phyloP scores from a whole-genome alignment of 306 rosid species.

The Senna tora region DNA sequence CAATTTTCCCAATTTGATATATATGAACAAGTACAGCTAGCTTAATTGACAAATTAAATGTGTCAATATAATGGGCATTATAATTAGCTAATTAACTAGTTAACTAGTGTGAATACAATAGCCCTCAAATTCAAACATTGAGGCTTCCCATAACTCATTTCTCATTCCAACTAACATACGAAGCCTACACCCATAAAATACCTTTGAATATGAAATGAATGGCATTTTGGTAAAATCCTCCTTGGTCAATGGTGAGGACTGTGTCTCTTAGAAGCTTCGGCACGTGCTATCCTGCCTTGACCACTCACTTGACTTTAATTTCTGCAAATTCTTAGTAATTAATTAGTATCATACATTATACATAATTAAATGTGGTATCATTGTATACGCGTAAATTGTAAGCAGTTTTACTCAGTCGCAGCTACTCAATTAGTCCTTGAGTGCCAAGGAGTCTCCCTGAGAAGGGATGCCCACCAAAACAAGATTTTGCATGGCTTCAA shows the following conservation, averaged over 20 bases:
- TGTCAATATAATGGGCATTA: not conserved
- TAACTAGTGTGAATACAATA: not conserved
- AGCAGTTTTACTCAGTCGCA: too few species aligned
- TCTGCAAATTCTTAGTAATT: too few species aligned
- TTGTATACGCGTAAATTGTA: too few species aligned
- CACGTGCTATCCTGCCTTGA: constrained; percentile 53
- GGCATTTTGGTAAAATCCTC: not conserved
- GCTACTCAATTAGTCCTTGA: too few species aligned
- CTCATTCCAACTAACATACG: not conserved
- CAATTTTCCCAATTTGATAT: constrained; percentile 13
- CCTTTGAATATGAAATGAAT: too few species aligned
- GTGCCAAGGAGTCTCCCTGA: too few species aligned
- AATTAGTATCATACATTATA: too few species aligned
- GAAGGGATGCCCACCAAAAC: too few species aligned
- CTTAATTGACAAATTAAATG: not conserved
- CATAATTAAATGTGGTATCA: too few species aligned
- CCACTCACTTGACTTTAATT: too few species aligned
- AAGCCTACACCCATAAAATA: too few species aligned
- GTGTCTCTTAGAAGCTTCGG: constrained; percentile 45
- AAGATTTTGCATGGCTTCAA: too few species aligned
- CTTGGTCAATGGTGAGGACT: not conserved
- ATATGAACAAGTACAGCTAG: constrained; percentile 2
- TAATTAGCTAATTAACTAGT: not conserved
- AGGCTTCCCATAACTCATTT: not conserved
- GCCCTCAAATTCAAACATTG: not conserved